Percentiles rank a stretch among this genome's conserved stretches.
phyloP scores from a whole-genome alignment of 345 rosid species.

The Hypericum perforatum region DNA sequence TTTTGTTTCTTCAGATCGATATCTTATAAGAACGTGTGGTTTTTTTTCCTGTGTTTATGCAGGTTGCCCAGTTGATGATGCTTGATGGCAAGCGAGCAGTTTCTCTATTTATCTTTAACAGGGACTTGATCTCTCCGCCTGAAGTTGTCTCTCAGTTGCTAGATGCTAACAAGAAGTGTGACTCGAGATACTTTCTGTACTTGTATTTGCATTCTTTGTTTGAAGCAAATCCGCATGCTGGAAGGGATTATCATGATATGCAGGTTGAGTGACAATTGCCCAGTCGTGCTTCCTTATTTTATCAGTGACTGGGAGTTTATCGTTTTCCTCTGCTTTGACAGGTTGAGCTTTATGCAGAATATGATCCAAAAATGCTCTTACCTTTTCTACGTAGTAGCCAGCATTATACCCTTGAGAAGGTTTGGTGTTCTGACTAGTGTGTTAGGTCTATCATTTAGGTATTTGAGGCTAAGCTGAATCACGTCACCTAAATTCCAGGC shows the following conservation, averaged over 20 bases:
- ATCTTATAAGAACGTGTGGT: slow-evolving; percentile 6
- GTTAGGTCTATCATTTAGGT: background rate
- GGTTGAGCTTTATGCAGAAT: slow-evolving; percentile 92
- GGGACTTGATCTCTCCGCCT: slow-evolving; percentile 67
- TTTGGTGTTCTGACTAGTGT: slow-evolving; percentile 8
- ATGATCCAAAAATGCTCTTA: slow-evolving; percentile 85
- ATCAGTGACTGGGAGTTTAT: too few species aligned
- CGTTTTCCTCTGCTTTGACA: slow-evolving; percentile 25
- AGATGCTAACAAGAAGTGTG: slow-evolving; percentile 51
- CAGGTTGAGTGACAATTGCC: slow-evolving; percentile 37
- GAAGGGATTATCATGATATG: slow-evolving; percentile 92
- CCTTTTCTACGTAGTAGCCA: slow-evolving; percentile 97
- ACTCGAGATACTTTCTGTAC: slow-evolving; percentile 79
- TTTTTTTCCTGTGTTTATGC: slow-evolving; percentile 18
- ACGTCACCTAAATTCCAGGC: slow-evolving; percentile 49
- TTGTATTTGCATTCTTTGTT: slow-evolving; percentile 72
- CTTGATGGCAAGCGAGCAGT: slow-evolving; percentile 82
- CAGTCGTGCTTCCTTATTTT: too few species aligned
- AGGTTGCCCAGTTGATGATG: slow-evolving; percentile 89
- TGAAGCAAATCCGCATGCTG: slow-evolving; percentile 71
- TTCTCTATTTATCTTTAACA: slow-evolving; percentile 67
- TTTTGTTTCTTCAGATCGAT: background rate
- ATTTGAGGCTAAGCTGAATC: slow-evolving; percentile 12
- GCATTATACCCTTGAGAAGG: slow-evolving; percentile 96
- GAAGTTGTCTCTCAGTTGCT: slow-evolving; percentile 73